Evolutionary conservation across 306 rosid genomes (phyloP).

Genomic region (Nissolia schottii): DNA sequence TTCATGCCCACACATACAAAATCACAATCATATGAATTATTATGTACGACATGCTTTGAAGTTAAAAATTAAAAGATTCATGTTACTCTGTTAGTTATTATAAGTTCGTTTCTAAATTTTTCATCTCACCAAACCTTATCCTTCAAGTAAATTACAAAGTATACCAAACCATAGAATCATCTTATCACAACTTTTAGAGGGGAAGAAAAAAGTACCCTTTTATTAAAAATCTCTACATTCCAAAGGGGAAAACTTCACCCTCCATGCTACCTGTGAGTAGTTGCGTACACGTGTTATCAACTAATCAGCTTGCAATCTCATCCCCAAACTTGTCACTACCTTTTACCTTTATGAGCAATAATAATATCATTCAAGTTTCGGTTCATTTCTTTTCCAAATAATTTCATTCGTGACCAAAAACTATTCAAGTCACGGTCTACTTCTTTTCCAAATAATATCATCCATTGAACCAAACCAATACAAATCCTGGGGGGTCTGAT

Average conservation of each 20-base stretch:
- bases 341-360: not conserved
- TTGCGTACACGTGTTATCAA: not conserved
- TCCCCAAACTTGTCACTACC: not conserved
- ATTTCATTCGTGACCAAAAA: not conserved
- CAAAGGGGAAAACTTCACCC: not conserved
- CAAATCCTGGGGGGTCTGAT: too few relatives aligned
- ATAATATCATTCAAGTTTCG: not conserved
- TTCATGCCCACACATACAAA: too few relatives aligned
- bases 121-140: too few relatives aligned
- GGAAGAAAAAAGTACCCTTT: not conserved
- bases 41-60: too few relatives aligned
- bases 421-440: not conserved
- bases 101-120: too few relatives aligned
- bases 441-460: not conserved
- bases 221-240: not conserved
- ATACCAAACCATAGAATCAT: not conserved
- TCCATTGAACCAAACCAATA: not conserved
- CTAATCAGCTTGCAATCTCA: not conserved
- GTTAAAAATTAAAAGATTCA: too few relatives aligned
- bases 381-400: too few relatives aligned
- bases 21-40: too few relatives aligned
- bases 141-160: too few relatives aligned
- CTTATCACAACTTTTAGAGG: not conserved
- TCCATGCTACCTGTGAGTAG: too few relatives aligned
- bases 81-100: too few relatives aligned